Evolutionary conservation across 306 rosid genomes (phyloP), one percentile per base, ranked within the genome.

Genomic region (Abrus pulchellus): DNA sequence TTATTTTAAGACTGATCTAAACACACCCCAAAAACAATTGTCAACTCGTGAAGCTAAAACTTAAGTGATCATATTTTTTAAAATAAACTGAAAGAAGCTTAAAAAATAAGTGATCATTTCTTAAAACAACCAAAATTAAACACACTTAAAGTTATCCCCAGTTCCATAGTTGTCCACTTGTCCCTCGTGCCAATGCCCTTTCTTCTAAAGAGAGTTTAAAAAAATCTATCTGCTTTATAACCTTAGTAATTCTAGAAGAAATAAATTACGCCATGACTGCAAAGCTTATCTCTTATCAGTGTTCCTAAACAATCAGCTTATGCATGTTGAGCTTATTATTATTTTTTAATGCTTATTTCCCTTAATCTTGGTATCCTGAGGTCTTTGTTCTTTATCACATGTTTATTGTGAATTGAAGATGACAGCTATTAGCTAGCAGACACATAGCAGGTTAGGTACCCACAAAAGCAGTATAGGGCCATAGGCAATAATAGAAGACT

Each of bases 251-350:
- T 48, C 5, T 8, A 13, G 53, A 7, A 11, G 9, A 48, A 48
- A 48, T 48, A 48, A 48, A 9, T 11, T 50, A 50, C 56, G 13
- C 9, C 66, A 32, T 32, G 11, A 32, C 10, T 33, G 32, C 43
- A n/a, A 13, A 53, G 13, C 33, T 50, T 50, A 8, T 38, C 40
- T 0, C 47, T 43, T 43, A 3, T 43, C 53, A 14, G 13, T 43
- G 41, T 74, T 59, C 54, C 50, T 55, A 33, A 59, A 52, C 61
- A 47, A 66, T 6, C 80, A 56, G 54, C 63, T 38, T 63, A 44
- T 83, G 71, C 50, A 9, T 67, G 76, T 75, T 63, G 75, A 66
- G 65, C 45, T 45, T 53, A 53, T n/a, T n/a, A 33, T 61, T 32
- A 14, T 65, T 40, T 14, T 29, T 52, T 36, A 36, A 6, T 27